phyloP scores from a whole-genome alignment of 2,329 filamentous ascomycete genomes.

The Ilyonectria mors-panacis region DNA sequence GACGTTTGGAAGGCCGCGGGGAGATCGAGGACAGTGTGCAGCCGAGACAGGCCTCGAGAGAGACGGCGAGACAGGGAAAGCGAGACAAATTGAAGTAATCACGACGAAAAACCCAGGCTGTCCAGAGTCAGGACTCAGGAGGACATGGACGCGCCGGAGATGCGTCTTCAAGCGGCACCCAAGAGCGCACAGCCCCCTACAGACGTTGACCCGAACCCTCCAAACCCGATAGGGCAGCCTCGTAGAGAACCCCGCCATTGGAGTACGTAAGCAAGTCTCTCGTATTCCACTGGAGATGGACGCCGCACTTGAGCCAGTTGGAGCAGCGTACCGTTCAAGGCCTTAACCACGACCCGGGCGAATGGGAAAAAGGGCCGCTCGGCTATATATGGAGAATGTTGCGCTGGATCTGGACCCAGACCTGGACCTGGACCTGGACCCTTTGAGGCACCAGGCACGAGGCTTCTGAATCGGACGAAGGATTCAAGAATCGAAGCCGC shows the following conservation, averaged over 20 bases:
- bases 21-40: neutral
- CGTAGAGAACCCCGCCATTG: neutral
- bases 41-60: constrained; percentile 4
- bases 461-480: neutral
- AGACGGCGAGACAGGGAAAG: neutral
- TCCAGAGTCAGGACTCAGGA: constrained; percentile 13
- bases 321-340: neutral
- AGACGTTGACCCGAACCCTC: constrained; percentile 7
- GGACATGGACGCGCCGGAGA: constrained; percentile 6
- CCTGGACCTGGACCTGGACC: neutral
- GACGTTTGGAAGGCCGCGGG: constrained; percentile 5
- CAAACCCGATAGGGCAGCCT: constrained; percentile 9
- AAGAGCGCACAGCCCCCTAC: constrained; percentile 20
- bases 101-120: neutral
- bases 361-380: constrained; percentile 11
- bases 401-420: neutral
- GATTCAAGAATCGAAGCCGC: neutral
- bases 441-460: neutral
- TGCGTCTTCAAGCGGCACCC: constrained; percentile 14
- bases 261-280: neutral
- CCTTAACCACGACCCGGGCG: neutral
- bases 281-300: neutral
- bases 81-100: constrained; percentile 8
- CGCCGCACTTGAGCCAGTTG: too few species aligned
- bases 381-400: constrained; percentile 37